These are phyloP conservation scores for Aspergillus japonicus DNA, from an alignment of 2,329 filamentous ascomycete species.

Conservation along the genomic window DNA sequence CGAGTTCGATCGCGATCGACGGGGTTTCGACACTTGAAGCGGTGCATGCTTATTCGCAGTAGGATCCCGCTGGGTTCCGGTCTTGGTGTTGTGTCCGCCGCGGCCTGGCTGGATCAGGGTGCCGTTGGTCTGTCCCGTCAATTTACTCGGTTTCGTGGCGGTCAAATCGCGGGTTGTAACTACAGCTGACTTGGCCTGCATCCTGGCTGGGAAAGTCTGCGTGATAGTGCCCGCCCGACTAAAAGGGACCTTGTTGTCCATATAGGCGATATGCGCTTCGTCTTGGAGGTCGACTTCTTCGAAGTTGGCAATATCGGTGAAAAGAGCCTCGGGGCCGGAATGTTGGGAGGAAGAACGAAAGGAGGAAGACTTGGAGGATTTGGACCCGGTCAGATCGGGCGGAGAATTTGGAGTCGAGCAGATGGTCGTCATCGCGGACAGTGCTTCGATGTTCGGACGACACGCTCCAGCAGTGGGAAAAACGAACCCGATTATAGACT, in stretches of 20 bases:
- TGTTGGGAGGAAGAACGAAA: constrained; percentile 74
- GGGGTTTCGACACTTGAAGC: constrained; percentile 28
- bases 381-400: constrained; percentile 77
- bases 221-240: constrained; percentile 24
- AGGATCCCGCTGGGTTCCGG: constrained; percentile 26
- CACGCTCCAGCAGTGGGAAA: neutral
- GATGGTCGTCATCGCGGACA: constrained; percentile 42
- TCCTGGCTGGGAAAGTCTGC: constrained; percentile 28
- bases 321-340: constrained; percentile 65
- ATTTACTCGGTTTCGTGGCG: constrained; percentile 25
- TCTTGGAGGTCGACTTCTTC: constrained; percentile 89
- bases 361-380: constrained; percentile 88
- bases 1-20: constrained; percentile 33
- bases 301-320: constrained; percentile 77
- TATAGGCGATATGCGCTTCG: constrained; percentile 50
- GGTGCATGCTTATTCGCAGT: constrained; percentile 25
- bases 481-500: neutral
- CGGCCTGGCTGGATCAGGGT: constrained; percentile 26
- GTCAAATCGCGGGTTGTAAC: constrained; percentile 38
- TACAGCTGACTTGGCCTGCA: constrained; percentile 28
- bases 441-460: constrained; percentile 9
- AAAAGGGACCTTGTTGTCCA: constrained; percentile 32
- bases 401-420: constrained; percentile 63
- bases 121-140: constrained; percentile 29
- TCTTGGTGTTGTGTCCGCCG: constrained; percentile 24